phyloP scores from a whole-genome alignment of 371 early-diverging fungal species.

The Rhizopus microsporus region DNA sequence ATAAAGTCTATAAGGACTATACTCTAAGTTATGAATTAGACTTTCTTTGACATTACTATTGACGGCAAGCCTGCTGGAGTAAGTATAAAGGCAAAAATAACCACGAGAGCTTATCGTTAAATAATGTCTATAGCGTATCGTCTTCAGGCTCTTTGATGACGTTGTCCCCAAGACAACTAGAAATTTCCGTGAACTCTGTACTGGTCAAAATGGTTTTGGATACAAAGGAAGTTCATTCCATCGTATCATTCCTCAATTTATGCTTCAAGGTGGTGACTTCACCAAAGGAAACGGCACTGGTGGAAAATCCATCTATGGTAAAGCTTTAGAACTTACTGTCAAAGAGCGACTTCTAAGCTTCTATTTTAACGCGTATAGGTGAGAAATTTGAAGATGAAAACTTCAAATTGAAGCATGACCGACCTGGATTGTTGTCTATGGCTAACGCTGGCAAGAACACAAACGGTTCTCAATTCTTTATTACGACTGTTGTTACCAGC shows the following conservation, averaged over 20 bases:
- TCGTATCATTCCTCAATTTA: slow-evolving; percentile 93
- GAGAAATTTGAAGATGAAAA: slow-evolving; percentile 96
- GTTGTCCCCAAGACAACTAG: slow-evolving; percentile 95
- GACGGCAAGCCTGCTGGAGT: slow-evolving; percentile 53
- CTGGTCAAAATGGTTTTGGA: slow-evolving; percentile 74
- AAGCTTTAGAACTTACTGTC: neutral
- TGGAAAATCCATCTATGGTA: slow-evolving; percentile 92
- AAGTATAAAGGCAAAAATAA: slow-evolving; percentile 21
- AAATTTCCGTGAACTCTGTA: slow-evolving; percentile 91
- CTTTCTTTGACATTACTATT: slow-evolving; percentile 60
- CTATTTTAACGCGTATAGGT: slow-evolving; percentile 2
- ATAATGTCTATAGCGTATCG: slow-evolving; percentile 40
- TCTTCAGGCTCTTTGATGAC: slow-evolving; percentile 76
- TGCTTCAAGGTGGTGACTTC: slow-evolving; percentile 99
- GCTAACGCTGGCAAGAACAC: slow-evolving; percentile 95
- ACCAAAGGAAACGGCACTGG: slow-evolving; percentile 95
- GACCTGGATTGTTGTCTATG: slow-evolving; percentile 89
- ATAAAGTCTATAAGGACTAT: no score
- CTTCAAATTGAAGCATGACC: slow-evolving; percentile 92
- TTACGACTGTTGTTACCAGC: slow-evolving; percentile 76
- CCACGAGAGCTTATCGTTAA: neutral
- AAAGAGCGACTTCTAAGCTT: neutral
- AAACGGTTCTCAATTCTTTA: slow-evolving; percentile 99
- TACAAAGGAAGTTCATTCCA: slow-evolving; percentile 91
- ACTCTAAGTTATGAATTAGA: slow-evolving; percentile 9